Conservation (phyloP, 768 basidiomycete species). For the Lactarius pseudohatsudake region DNA sequence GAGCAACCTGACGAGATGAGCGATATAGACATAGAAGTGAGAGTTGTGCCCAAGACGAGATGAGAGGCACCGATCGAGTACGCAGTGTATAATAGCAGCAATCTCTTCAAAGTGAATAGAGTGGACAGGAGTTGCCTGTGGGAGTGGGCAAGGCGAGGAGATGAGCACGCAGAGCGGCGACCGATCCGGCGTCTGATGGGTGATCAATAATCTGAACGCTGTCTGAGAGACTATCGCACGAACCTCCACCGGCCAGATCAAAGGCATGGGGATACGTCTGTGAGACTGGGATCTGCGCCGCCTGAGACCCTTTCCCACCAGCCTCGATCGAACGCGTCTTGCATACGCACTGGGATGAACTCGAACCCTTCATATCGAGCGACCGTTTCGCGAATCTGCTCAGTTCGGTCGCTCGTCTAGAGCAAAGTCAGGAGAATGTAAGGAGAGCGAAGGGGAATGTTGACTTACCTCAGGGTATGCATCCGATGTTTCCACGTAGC, state of each 20-base stretch:
- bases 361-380: conserved; percentile 51
- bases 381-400: conserved; percentile 50
- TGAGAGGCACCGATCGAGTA: conserved; percentile 62
- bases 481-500: conserved; percentile 68
- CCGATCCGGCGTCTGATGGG: conserved; percentile 30
- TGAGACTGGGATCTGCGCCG: conserved; percentile 21
- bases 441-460: not conserved
- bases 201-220: conserved; percentile 19
- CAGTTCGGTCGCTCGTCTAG: conserved; percentile 56
- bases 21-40: conserved; percentile 75
- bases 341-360: conserved; percentile 63
- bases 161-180: conserved; percentile 46
- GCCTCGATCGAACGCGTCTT: conserved; percentile 66
- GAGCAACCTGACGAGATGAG: conserved; percentile 71
- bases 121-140: conserved; percentile 62
- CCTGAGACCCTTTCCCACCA: conserved; percentile 63
- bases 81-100: conserved; percentile 72
- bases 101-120: conserved; percentile 57
- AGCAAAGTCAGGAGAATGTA: not conserved
- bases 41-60: conserved; percentile 71
- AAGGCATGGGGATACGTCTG: conserved; percentile 39
- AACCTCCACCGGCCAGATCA: conserved; percentile 57
- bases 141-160: conserved; percentile 70
- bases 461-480: conserved; percentile 60
- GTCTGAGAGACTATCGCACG: conserved; percentile 2